These are phyloP conservation scores for Gynochthodes officinalis DNA, from an alignment of 257 asterid genomes.

Conservation along the genomic window DNA sequence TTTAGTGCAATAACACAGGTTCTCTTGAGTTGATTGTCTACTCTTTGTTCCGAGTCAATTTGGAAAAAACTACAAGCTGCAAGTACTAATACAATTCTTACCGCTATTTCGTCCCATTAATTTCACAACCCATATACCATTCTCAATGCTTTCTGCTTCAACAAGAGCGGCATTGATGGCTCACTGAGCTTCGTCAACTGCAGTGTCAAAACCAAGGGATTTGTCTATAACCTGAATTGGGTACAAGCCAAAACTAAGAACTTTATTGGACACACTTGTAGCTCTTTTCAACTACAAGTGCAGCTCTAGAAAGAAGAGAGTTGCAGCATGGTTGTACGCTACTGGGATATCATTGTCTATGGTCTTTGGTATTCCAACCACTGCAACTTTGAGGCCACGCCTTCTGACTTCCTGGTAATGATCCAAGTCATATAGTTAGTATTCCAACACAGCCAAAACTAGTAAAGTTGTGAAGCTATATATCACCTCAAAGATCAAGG, in stretches of 20 bases:
- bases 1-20: no score
- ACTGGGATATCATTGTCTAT: conserved; percentile 35
- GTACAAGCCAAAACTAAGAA: neutral
- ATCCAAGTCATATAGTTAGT: neutral
- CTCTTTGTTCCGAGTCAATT: no score
- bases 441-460: neutral
- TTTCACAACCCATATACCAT: conserved; percentile 22
- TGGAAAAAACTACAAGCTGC: no score
- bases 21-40: no score
- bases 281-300: no score
- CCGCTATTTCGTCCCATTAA: conserved; percentile 21
- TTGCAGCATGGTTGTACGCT: neutral
- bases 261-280: neutral
- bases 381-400: conserved; percentile 27
- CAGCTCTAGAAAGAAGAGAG: no score
- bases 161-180: conserved; percentile 26
- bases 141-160: conserved; percentile 20
- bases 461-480: neutral
- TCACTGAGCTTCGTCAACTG: conserved; percentile 28
- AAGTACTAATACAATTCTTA: neutral
- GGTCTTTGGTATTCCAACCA: conserved; percentile 36
- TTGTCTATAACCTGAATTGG: conserved; percentile 19
- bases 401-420: conserved; percentile 26
- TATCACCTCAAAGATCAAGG: conserved; percentile 18
- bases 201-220: conserved; percentile 22